These are phyloP conservation scores for Colletotrichum sp. DNA, from an alignment of 2,329 filamentous ascomycete genomes.

Conservation along the genomic window DNA sequence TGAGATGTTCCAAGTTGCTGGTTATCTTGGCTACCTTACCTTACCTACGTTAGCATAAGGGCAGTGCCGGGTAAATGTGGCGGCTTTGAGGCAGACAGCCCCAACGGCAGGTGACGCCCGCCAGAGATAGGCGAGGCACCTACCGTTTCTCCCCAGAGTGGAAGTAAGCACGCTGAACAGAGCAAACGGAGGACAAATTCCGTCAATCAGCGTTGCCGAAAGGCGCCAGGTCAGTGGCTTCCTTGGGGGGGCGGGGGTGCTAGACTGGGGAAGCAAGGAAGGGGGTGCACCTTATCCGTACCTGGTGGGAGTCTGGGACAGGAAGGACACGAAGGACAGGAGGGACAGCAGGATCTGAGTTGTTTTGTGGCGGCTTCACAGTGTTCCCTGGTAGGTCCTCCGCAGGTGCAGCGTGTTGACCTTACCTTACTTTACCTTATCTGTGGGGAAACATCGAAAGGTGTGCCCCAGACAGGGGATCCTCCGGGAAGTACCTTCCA, in stretches of 20 bases:
- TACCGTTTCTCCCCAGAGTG: neutral
- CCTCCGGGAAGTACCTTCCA: neutral
- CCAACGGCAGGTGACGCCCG: neutral
- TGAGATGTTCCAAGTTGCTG: neutral
- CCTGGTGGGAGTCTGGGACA: too few relatives aligned
- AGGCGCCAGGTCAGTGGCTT: neutral
- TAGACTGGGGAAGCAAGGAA: too few relatives aligned
- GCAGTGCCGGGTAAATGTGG: slow-evolving; percentile 25
- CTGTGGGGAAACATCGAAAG: slow-evolving; percentile 21
- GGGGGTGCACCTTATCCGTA: too few relatives aligned
- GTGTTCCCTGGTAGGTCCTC: too few relatives aligned
- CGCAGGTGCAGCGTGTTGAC: too few relatives aligned
- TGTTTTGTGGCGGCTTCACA: too few relatives aligned
- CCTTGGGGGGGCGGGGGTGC: too few relatives aligned
- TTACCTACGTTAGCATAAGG: neutral
- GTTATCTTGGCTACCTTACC: neutral
- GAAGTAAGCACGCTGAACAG: neutral
- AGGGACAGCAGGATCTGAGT: too few relatives aligned
- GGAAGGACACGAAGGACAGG: too few relatives aligned
- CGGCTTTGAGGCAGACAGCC: neutral
- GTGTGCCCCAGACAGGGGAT: neutral
- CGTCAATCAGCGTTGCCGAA: slow-evolving; percentile 11
- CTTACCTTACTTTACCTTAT: slow-evolving; percentile 4
- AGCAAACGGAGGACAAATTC: neutral
- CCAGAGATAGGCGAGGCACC: neutral